These are phyloP conservation scores for Colletotrichum sp. DNA, from an alignment of 2,329 filamentous ascomycete genomes.

Conservation along the genomic window DNA sequence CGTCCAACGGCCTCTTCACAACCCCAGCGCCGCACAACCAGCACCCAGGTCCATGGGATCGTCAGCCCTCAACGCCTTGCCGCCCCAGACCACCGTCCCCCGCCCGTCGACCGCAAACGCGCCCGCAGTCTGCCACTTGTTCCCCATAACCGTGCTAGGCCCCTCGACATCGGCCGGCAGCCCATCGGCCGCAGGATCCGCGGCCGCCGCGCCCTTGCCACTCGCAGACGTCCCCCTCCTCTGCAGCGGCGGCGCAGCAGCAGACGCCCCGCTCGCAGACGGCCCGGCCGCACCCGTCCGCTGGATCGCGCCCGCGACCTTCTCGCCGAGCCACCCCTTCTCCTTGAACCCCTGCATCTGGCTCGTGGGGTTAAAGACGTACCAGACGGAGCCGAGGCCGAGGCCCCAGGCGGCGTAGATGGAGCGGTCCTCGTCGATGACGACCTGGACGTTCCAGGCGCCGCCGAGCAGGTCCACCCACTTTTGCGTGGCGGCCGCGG, in stretches of 20 bases:
- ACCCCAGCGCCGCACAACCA: conserved; percentile 38
- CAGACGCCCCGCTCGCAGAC: not conserved
- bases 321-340: conserved; percentile 58
- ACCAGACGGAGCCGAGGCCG: conserved; percentile 55
- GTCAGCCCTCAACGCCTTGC: conserved; percentile 51
- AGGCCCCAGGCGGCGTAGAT: conserved; percentile 66
- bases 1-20: not conserved
- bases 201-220: not conserved
- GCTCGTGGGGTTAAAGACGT: conserved; percentile 58
- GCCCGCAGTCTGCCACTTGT: conserved; percentile 62
- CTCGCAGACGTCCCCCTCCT: conserved; percentile 10
- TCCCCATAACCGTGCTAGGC: conserved; percentile 52
- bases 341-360: conserved; percentile 59
- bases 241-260: not conserved
- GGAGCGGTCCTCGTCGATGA: conserved; percentile 61
- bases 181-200: not conserved
- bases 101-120: conserved; percentile 56
- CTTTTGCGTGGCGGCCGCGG: conserved; percentile 56
- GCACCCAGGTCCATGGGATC: conserved; percentile 61
- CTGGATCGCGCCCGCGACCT: conserved; percentile 53
- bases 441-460: conserved; percentile 58
- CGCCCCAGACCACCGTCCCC: conserved; percentile 55
- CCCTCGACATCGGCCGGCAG: conserved; percentile 36
- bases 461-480: conserved; percentile 65
- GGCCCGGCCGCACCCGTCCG: conserved; percentile 11